These are phyloP conservation scores for Simplicillium aogashimaense DNA, from an alignment of 2,329 filamentous ascomycete genomes.

Conservation along the genomic window DNA sequence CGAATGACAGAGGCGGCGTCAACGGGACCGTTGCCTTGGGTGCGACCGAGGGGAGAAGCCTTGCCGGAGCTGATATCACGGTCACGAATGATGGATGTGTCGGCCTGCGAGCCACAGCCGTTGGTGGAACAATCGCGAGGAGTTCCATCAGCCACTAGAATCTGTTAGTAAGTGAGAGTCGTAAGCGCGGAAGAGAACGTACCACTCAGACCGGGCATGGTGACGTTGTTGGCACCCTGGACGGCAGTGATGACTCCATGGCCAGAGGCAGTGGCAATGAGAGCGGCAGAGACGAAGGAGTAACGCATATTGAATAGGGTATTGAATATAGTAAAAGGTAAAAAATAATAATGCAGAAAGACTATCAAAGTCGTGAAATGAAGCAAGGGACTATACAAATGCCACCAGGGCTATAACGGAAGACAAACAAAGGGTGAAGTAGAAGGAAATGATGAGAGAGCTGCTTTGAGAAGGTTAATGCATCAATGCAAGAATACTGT, in stretches of 20 bases:
- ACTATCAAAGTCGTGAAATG: neutral
- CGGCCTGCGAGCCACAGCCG: conserved; percentile 53
- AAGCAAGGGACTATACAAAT: conserved; percentile 3
- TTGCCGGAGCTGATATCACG: conserved; percentile 44
- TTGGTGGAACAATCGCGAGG: conserved; percentile 56
- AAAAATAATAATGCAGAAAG: conserved; percentile 2
- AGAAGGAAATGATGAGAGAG: too few relatives aligned
- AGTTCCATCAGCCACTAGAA: conserved; percentile 51
- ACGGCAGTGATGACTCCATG: conserved; percentile 49
- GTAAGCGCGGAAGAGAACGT: conserved; percentile 2
- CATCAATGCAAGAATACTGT: too few relatives aligned
- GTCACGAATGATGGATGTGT: conserved; percentile 60
- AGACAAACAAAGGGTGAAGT: neutral
- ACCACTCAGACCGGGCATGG: conserved; percentile 46
- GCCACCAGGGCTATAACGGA: conserved; percentile 5
- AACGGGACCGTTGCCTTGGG: conserved; percentile 47
- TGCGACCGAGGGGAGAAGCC: conserved; percentile 52
- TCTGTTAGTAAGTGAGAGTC: conserved; percentile 1
- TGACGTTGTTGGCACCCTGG: conserved; percentile 50
- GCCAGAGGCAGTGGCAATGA: conserved; percentile 39
- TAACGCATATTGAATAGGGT: conserved; percentile 17
- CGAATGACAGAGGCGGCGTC: conserved; percentile 46
- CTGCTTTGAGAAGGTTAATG: too few relatives aligned
- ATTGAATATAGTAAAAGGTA: neutral
- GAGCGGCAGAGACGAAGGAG: conserved; percentile 15